These are phyloP conservation scores for Pelagophyceae sp. DNA, from an alignment of 352 stramenopile genomes.

Conservation along the genomic window DNA sequence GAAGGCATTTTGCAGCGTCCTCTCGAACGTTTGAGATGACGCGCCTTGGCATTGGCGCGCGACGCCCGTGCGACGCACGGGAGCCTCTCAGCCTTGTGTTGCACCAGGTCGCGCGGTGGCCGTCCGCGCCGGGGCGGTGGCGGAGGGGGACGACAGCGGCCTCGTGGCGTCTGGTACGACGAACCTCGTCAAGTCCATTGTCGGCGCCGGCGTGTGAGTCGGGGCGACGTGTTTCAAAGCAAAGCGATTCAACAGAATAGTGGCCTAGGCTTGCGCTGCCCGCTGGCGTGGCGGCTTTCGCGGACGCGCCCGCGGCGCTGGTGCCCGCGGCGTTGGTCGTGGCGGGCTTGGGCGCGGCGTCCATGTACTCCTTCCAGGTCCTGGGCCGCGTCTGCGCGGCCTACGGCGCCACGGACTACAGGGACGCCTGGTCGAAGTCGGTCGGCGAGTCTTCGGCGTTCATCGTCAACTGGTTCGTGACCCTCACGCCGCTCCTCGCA, in stretches of 20 bases:
- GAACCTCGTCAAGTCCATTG: conserved; percentile 60
- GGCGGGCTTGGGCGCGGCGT: conserved; percentile 46
- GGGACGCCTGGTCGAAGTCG: conserved; percentile 55
- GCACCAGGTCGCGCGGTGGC: not conserved
- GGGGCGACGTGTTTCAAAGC: no score
- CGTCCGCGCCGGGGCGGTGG: not conserved
- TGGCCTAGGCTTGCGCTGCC: conserved; percentile 50
- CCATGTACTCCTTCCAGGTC: conserved; percentile 61
- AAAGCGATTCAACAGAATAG: no score
- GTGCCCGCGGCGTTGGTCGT: conserved; percentile 42
- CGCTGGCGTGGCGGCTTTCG: conserved; percentile 44
- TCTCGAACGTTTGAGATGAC: no score
- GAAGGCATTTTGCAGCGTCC: no score
- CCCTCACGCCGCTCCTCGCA: conserved; percentile 53
- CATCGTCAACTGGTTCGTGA: conserved; percentile 46
- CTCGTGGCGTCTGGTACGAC: conserved; percentile 40
- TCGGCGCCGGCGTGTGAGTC: conserved; percentile 50
- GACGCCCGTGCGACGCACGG: no score
- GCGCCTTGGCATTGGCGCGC: no score
- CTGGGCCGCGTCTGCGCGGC: conserved; percentile 61
- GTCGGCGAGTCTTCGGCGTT: conserved; percentile 44
- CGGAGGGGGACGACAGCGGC: not conserved
- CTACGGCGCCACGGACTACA: conserved; percentile 49
- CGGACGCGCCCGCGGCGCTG: conserved; percentile 31
- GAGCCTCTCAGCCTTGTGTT: no score